Base-by-base conservation (phyloP, 2,329 filamentous ascomycete species). In the Apiospora phragmitis region DNA sequence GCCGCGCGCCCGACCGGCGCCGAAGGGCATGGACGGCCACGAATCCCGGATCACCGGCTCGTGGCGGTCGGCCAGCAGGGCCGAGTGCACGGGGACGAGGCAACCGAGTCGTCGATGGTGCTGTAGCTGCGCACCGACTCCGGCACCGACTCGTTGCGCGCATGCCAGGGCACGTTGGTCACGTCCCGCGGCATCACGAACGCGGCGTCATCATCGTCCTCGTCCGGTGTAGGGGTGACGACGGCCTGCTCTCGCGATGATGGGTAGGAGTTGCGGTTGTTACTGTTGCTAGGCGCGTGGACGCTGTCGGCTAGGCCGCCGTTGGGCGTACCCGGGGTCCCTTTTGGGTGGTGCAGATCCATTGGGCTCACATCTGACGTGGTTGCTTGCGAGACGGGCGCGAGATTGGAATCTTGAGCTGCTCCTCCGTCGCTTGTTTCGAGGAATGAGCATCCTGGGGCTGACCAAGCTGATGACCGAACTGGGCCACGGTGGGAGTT, bases 61-160 rank as follows among this genome's bases (percentile, higher is more conserved):
- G 70, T 78, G 77, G 49, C 76, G 78, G 65, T 78, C 77, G 18
- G 69, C 72, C 0, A 73, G 71, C 35, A 75, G 68, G 1, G 76
- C 70, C 1, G 75, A 75, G 69, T 77, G 77, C 8, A 76, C 70
- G 1, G 80, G 81, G 81, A 81, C 0, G 78, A 77, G 0, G 79
- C 77, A 0, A 77, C 71, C 0, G 82, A 80, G 14, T 80, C 80
- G 16, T 32, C 41, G 3, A 81, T 66, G 1, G 81, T 82, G 32
- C 77, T 80, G 49, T 79, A 78, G 75, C 81, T 83, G 62, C 74
- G 77, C 1, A 79, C 77, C 24, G 79, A 81, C 29, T 77, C 77
- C 55, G 74, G 77, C 0, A 79, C 77, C n/a, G 79, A 81, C 32
- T 78, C 78, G 24, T 74, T 74, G 16, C 78, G 76, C 4, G 72